Conservation (phyloP, 164 flowering plant species). For the Sextonia rubra region DNA sequence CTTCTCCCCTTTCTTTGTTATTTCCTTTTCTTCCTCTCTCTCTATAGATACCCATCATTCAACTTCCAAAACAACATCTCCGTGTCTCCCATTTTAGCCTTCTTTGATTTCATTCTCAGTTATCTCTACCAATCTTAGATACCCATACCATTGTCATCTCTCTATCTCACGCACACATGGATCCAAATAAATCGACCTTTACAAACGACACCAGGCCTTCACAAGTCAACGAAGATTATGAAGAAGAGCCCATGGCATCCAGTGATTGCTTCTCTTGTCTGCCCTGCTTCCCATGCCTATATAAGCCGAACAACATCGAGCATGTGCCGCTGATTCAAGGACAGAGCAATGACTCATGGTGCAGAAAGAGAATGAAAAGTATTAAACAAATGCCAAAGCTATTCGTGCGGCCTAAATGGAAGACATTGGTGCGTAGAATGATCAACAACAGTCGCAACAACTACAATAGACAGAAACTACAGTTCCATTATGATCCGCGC, state of each 20-base stretch:
- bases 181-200: not conserved
- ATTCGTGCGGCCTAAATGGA: slow-evolving; percentile 79
- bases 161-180: not conserved
- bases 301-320: not conserved
- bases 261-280: not conserved
- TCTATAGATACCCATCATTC: not conserved
- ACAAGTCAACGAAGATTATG: too few relatives aligned
- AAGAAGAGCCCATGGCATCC: not conserved
- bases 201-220: not conserved
- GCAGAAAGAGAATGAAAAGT: slow-evolving; percentile 28
- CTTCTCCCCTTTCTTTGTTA: not conserved
- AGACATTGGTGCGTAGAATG: slow-evolving; percentile 74
- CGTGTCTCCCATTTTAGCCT: too few relatives aligned
- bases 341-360: slow-evolving; percentile 18
- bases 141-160: too few relatives aligned
- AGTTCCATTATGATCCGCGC: slow-evolving; percentile 1
- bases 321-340: not conserved
- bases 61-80: too few relatives aligned
- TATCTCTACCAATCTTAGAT: too few relatives aligned
- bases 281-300: not conserved
- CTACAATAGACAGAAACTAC: not conserved
- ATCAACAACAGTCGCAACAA: too few relatives aligned
- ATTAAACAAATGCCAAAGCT: slow-evolving; percentile 72
- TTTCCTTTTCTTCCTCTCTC: not conserved
- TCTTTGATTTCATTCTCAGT: too few relatives aligned